phyloP scores from a whole-genome alignment of 176 grass and related monocot species.

The Elymus sibiricus region DNA sequence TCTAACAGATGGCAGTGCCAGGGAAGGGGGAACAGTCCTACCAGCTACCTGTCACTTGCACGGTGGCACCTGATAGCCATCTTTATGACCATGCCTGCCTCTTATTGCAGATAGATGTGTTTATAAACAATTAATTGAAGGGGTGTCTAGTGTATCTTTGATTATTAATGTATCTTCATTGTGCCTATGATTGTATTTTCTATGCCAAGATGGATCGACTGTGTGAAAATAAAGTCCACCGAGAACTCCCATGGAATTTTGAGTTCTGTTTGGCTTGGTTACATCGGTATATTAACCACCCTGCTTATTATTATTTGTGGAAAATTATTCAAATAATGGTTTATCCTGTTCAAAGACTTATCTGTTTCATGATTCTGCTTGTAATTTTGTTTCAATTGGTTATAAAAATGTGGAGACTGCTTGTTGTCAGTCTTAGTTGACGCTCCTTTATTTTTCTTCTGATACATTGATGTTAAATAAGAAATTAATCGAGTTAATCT shows the following conservation, averaged over 20 bases:
- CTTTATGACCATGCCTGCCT: background rate
- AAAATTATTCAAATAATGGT: background rate
- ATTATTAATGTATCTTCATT: background rate
- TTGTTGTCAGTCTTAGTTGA: conserved; percentile 8
- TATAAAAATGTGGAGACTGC: background rate
- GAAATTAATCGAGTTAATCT: conserved; percentile 11
- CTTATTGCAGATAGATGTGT: background rate
- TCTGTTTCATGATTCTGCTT: background rate
- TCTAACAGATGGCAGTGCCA: background rate
- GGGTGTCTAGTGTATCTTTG: background rate
- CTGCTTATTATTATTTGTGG: background rate
- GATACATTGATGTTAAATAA: conserved; percentile 4
- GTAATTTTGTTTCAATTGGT: background rate
- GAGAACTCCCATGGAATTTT: background rate
- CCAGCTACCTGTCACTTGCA: background rate
- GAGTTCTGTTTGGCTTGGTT: background rate
- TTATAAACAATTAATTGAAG: background rate
- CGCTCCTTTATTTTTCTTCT: background rate
- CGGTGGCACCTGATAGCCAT: background rate
- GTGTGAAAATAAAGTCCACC: background rate
- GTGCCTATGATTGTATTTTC: background rate
- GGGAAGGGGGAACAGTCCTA: background rate
- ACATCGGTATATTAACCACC: background rate
- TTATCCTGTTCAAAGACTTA: background rate
- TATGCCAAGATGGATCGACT: background rate